A percentile compares a stretch with the other conserved stretches of the same genome.
These are phyloP conservation scores for Trypanosoma avium DNA, from an alignment of 208 protist species.

Conservation along the genomic window DNA sequence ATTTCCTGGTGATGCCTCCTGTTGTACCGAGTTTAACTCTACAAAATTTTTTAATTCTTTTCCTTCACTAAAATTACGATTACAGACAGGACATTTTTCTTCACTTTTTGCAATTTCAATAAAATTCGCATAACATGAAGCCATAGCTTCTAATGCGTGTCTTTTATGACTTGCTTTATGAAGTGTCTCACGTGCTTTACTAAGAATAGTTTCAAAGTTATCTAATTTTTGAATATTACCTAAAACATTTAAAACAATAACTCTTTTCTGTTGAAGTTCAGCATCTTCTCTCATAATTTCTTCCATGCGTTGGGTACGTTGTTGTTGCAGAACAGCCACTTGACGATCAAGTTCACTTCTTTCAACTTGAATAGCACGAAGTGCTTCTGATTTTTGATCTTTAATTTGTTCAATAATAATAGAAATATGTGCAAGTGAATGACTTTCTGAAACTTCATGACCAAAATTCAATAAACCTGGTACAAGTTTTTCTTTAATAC, in stretches of 20 bases:
- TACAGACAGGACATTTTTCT: slow-evolving; percentile 65
- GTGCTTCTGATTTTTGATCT: slow-evolving; percentile 29
- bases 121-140: slow-evolving; percentile 64
- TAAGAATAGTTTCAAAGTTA: slow-evolving; percentile 41
- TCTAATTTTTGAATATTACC: slow-evolving; percentile 27
- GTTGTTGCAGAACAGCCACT: slow-evolving; percentile 36
- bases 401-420: slow-evolving; percentile 22
- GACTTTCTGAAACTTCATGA: background rate
- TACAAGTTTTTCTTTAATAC: slow-evolving; percentile 36
- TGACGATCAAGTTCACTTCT: slow-evolving; percentile 34
- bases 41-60: slow-evolving; percentile 38
- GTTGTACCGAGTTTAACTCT: slow-evolving; percentile 31
- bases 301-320: slow-evolving; percentile 24
- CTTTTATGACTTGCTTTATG: slow-evolving; percentile 30
- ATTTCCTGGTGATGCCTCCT: slow-evolving; percentile 39
- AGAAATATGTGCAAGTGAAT: slow-evolving; percentile 14
- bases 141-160: slow-evolving; percentile 47
- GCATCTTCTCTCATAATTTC: slow-evolving; percentile 19
- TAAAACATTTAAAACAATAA: slow-evolving; percentile 8
- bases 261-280: slow-evolving; percentile 11
- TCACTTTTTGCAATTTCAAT: slow-evolving; percentile 36
- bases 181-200: slow-evolving; percentile 26
- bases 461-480: slow-evolving; percentile 33
- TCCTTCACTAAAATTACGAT: slow-evolving; percentile 44
- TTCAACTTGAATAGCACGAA: slow-evolving; percentile 28